Evolutionary conservation across 148 eudicot genomes (phyloP).

Genomic region (Fallopia convolvulus): DNA sequence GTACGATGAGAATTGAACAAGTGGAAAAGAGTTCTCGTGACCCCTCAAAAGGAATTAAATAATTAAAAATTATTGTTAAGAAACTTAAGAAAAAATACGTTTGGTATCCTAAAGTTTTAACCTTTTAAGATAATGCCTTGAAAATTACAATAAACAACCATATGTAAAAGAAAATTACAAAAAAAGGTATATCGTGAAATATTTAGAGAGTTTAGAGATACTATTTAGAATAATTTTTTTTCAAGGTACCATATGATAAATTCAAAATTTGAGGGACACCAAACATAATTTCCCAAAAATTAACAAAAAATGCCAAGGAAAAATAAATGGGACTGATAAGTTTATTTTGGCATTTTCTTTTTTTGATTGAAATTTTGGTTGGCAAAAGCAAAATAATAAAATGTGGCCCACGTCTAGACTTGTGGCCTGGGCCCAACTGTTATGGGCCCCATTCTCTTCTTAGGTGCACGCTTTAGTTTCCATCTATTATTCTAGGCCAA

Average conservation of each 20-base stretch:
- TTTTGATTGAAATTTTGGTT: not conserved
- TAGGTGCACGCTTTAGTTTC: conserved; percentile 4
- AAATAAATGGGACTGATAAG: conserved; percentile 6
- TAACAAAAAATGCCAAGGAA: not conserved
- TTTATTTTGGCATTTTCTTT: not conserved
- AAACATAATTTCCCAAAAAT: not conserved
- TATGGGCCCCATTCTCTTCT: not conserved
- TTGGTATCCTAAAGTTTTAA: no score
- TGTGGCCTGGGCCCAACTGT: not conserved
- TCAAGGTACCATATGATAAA: no score
- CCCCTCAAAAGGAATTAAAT: not conserved
- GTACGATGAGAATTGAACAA: not conserved
- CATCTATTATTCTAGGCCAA: not conserved
- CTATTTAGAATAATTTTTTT: no score
- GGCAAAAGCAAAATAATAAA: conserved; percentile 8
- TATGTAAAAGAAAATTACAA: no score
- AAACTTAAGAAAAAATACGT: not conserved
- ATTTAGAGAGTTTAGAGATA: no score
- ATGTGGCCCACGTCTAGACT: conserved; percentile 8
- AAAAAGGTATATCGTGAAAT: no score
- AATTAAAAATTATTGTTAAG: not conserved
- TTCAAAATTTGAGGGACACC: no score
- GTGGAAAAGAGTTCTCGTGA: not conserved
- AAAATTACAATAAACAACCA: no score
- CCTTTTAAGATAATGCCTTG: no score